Evolutionary conservation across 2,329 filamentous ascomycete species (phyloP).

Genomic region (Incumbomyces lentus): DNA sequence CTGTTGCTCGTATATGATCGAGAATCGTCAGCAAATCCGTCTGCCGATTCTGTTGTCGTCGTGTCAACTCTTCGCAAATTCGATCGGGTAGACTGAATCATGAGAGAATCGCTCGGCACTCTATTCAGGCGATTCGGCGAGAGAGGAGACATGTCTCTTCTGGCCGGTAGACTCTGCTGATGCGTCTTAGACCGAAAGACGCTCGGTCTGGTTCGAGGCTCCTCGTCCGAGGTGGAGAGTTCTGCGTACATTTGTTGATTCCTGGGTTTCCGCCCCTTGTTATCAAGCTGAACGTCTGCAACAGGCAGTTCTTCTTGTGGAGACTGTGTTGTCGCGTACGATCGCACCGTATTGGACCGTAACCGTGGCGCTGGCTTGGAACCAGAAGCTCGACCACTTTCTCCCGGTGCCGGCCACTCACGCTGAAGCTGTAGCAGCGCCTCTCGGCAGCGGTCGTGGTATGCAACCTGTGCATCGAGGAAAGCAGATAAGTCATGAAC

Average conservation of each 20-base stretch:
- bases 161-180: slow-evolving; percentile 45
- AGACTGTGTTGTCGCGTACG: slow-evolving; percentile 48
- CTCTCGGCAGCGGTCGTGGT: slow-evolving; percentile 82
- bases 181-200: slow-evolving; percentile 47
- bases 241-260: slow-evolving; percentile 29
- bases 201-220: slow-evolving; percentile 34
- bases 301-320: slow-evolving; percentile 48
- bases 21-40: slow-evolving; percentile 44
- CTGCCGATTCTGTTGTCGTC: slow-evolving; percentile 25
- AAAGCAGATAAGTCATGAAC: slow-evolving; percentile 70
- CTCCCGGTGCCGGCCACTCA: slow-evolving; percentile 57
- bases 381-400: slow-evolving; percentile 16
- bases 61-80: slow-evolving; percentile 35
- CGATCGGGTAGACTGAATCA: slow-evolving; percentile 38
- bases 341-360: slow-evolving; percentile 54
- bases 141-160: slow-evolving; percentile 44
- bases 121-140: slow-evolving; percentile 35
- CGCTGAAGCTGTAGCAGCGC: slow-evolving; percentile 61
- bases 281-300: slow-evolving; percentile 37
- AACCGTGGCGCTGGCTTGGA: slow-evolving; percentile 39
- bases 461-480: slow-evolving; percentile 78
- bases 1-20: slow-evolving; percentile 31
- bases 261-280: slow-evolving; percentile 38
- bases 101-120: slow-evolving; percentile 45
- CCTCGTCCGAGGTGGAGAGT: slow-evolving; percentile 14